These are phyloP conservation scores for Cladophialophora carrionii DNA, from an alignment of 2,329 filamentous ascomycete genomes.

Conservation along the genomic window DNA sequence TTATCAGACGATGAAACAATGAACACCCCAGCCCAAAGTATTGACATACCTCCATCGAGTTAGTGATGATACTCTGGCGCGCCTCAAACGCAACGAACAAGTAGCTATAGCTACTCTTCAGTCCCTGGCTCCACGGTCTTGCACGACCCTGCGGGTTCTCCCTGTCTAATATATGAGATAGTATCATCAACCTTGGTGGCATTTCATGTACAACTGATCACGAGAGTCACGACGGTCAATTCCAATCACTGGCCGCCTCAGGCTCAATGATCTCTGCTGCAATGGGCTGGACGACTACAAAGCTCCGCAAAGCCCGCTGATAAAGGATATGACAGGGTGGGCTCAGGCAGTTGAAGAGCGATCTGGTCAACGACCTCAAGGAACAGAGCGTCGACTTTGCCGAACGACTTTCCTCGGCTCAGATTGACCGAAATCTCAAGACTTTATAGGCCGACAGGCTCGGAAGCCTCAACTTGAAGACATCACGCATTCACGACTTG, in stretches of 20 bases:
- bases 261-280: conserved; percentile 1
- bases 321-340: not conserved
- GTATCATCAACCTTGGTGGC: too few species aligned
- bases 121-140: too few species aligned
- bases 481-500: not conserved
- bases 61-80: too few species aligned
- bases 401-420: not conserved
- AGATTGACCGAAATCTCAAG: conserved; percentile 4
- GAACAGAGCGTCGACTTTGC: not conserved
- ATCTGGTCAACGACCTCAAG: not conserved
- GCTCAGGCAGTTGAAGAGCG: not conserved
- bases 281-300: conserved; percentile 10
- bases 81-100: too few species aligned
- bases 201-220: not conserved
- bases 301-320: conserved; percentile 3
- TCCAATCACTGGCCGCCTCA: conserved; percentile 3
- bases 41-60: too few species aligned
- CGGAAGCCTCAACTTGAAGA: not conserved
- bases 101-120: too few species aligned
- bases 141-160: too few species aligned
- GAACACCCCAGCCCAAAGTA: too few species aligned
- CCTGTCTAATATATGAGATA: too few species aligned
- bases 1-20: too few species aligned
- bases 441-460: conserved; percentile 4
- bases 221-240: not conserved